phyloP scores from a whole-genome alignment of 345 rosid species.

The Acer saccharum region DNA sequence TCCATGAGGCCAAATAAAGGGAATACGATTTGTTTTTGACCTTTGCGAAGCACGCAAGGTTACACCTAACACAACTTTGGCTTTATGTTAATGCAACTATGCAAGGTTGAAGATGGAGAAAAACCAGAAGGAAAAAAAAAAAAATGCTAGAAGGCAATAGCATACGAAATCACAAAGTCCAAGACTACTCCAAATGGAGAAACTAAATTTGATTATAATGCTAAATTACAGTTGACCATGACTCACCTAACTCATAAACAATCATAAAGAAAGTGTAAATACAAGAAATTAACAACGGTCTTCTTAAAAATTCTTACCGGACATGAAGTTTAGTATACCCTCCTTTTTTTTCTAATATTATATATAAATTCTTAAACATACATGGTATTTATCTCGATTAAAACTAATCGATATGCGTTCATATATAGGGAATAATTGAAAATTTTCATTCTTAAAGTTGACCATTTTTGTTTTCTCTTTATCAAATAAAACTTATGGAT shows the following conservation, averaged over 20 bases:
- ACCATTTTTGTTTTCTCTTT: neutral
- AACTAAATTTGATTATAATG: neutral
- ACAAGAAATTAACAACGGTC: neutral
- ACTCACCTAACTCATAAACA: constrained; percentile 16
- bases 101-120: neutral
- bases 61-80: neutral
- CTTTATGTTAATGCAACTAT: too few species aligned
- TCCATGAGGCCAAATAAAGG: too few species aligned
- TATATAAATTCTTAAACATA: neutral
- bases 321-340: too few species aligned
- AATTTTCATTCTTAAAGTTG: neutral
- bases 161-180: neutral
- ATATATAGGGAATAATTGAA: neutral
- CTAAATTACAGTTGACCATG: constrained; percentile 11
- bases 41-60: neutral
- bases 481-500: neutral
- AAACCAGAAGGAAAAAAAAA: too few species aligned
- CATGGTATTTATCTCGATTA: neutral
- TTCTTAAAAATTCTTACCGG: neutral
- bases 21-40: neutral
- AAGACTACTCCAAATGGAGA: neutral
- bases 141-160: neutral
- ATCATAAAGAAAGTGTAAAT: neutral
- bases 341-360: too few species aligned
- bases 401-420: neutral